phyloP scores from a whole-genome alignment of 257 asterid species.

The Thymus mandschuricus region DNA sequence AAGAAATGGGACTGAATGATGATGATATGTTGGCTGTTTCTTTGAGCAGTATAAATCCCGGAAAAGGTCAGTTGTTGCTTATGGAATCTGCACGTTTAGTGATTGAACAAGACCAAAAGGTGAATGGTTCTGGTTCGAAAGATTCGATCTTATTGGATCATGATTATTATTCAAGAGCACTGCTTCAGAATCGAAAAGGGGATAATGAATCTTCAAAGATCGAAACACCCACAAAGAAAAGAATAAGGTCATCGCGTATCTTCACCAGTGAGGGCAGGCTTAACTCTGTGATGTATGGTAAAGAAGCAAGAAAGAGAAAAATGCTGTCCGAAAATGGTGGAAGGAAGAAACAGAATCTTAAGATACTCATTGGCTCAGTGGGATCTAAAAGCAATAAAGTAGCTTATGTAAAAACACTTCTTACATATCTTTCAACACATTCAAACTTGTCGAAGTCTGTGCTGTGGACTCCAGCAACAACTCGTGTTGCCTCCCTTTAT shows the following conservation, averaged over 20 bases:
- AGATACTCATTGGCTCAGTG: slow-evolving; percentile 88
- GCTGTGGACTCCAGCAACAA: slow-evolving; percentile 96
- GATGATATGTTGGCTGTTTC: slow-evolving; percentile 76
- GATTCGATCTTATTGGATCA: slow-evolving; percentile 39
- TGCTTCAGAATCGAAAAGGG: slow-evolving; percentile 48
- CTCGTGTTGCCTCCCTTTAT: slow-evolving; percentile 91
- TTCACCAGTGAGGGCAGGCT: slow-evolving; percentile 20
- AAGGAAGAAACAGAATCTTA: slow-evolving; percentile 49
- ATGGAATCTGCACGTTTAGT: slow-evolving; percentile 74
- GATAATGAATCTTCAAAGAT: slow-evolving; percentile 21
- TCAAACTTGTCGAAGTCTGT: slow-evolving; percentile 71
- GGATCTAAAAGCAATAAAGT: slow-evolving; percentile 95
- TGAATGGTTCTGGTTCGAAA: slow-evolving; percentile 36
- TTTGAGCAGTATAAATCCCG: slow-evolving; percentile 92
- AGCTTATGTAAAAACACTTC: slow-evolving; percentile 74
- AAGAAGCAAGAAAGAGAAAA: slow-evolving; percentile 41
- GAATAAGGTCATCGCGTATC: slow-evolving; percentile 21
- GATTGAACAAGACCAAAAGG: slow-evolving; percentile 46
- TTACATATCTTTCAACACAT: slow-evolving; percentile 56
- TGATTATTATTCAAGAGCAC: slow-evolving; percentile 57
- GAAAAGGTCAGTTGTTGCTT: slow-evolving; percentile 89
- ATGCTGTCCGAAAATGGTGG: slow-evolving; percentile 37
- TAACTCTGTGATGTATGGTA: slow-evolving; percentile 25
- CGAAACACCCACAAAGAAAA: slow-evolving; percentile 22
- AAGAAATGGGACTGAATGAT: slow-evolving; percentile 86